These are phyloP conservation scores for Cymbidium sinense DNA, from an alignment of 106 monocot species.

Conservation along the genomic window DNA sequence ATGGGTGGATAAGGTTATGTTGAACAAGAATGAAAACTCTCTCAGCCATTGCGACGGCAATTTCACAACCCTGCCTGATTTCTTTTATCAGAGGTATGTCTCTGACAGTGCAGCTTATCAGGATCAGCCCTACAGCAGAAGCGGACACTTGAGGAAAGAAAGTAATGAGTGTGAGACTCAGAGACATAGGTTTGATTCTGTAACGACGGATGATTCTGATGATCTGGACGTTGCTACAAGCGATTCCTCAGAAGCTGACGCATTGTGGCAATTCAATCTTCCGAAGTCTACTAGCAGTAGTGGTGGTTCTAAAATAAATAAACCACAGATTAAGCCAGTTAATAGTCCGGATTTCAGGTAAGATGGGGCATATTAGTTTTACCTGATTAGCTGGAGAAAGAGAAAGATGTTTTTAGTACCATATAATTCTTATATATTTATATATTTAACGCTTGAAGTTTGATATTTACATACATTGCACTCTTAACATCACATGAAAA, in stretches of 20 bases:
- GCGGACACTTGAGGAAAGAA: constrained; percentile 27
- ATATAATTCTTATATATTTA: no score
- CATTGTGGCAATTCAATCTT: constrained; percentile 52
- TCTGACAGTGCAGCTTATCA: constrained; percentile 26
- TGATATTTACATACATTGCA: no score
- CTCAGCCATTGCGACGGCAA: constrained; percentile 46
- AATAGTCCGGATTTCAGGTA: constrained; percentile 64
- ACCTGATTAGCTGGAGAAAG: no score
- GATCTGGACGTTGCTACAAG: constrained; percentile 77
- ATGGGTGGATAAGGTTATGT: constrained; percentile 86
- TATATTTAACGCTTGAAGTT: no score
- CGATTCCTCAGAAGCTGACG: constrained; percentile 84
- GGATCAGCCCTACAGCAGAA: constrained; percentile 31
- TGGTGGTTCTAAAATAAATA: constrained; percentile 52
- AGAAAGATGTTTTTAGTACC: no score
- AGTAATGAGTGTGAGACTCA: constrained; percentile 33
- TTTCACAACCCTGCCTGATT: constrained; percentile 30
- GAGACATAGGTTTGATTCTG: constrained; percentile 34
- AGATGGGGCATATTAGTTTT: not conserved
- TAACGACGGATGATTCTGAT: constrained; percentile 53
- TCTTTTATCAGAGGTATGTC: constrained; percentile 57
- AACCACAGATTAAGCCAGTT: constrained; percentile 40
- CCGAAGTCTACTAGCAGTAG: constrained; percentile 29
- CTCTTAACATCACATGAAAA: no score
- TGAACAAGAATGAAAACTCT: constrained; percentile 50